phyloP scores from a whole-genome alignment of 805 yeast species.

The Ogataea salicorniae region DNA sequence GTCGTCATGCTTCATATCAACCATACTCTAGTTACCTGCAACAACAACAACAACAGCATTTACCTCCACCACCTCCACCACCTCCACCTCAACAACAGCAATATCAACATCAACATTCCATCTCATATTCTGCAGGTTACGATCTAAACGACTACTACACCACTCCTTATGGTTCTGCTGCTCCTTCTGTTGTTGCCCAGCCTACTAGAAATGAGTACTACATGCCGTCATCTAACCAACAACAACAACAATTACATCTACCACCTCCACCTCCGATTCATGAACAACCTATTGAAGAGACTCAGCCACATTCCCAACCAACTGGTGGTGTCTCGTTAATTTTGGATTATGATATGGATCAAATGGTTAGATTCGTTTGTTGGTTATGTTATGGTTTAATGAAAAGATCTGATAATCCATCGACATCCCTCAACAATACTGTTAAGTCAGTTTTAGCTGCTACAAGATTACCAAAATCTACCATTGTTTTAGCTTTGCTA shows the following conservation, averaged over 20 bases:
- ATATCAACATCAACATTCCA: constrained; percentile 17
- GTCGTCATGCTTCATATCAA: constrained; percentile 19
- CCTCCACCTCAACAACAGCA: constrained; percentile 7
- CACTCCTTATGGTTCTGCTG: neutral
- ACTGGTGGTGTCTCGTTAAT: constrained; percentile 73
- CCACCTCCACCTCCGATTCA: constrained; percentile 8
- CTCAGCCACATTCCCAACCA: constrained; percentile 1
- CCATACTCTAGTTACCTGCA: constrained; percentile 11
- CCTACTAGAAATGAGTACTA: constrained; percentile 6
- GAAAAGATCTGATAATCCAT: constrained; percentile 44
- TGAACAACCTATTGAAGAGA: constrained; percentile 2
- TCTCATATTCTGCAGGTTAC: constrained; percentile 17
- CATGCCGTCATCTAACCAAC: constrained; percentile 8
- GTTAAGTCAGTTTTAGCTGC: constrained; percentile 71
- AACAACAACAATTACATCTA: constrained; percentile 6
- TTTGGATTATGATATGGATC: constrained; percentile 71
- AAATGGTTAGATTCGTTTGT: constrained; percentile 76
- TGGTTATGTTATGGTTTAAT: constrained; percentile 68
- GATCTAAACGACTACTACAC: constrained; percentile 10
- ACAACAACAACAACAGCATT: constrained; percentile 1
- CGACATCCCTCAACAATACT: constrained; percentile 50
- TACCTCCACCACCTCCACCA: neutral
- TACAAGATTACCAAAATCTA: constrained; percentile 80
- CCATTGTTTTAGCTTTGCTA: constrained; percentile 74
- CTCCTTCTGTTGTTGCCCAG: neutral